Evolutionary conservation across 2,329 filamentous ascomycete species (phyloP).

Genomic region (Sarocladium oryzae): DNA sequence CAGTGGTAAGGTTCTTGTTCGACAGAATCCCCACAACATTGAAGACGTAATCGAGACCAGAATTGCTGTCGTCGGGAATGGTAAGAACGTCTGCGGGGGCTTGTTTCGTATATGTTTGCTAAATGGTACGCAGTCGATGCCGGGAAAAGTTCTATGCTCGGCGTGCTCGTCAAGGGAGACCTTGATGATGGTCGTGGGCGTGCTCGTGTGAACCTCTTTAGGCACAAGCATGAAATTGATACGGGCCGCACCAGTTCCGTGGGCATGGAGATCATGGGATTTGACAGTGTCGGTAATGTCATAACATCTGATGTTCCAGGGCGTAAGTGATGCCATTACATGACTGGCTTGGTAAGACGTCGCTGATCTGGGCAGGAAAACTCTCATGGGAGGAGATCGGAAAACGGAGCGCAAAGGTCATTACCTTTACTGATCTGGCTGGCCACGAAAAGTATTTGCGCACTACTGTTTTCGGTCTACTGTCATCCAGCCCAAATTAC

Average conservation of each 20-base stretch:
- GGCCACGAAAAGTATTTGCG: constrained; percentile 93
- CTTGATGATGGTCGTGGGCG: constrained; percentile 92
- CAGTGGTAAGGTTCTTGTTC: constrained; percentile 80
- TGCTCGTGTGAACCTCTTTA: constrained; percentile 90
- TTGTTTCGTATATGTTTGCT: background rate
- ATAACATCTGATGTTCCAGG: constrained; percentile 77
- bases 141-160: constrained; percentile 92
- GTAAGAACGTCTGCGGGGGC: constrained; percentile 30
- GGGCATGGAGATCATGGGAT: constrained; percentile 98
- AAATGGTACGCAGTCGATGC: constrained; percentile 65
- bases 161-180: constrained; percentile 90
- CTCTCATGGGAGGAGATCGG: constrained; percentile 98
- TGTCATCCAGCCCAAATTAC: constrained; percentile 95
- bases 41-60: constrained; percentile 92
- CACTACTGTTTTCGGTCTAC: constrained; percentile 90
- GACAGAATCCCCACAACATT: constrained; percentile 63
- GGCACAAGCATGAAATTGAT: constrained; percentile 97
- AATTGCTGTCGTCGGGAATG: constrained; percentile 95
- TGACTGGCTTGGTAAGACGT: background rate
- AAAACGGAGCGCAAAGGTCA: constrained; percentile 89
- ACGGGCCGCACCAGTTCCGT: constrained; percentile 93
- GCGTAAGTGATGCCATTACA: constrained; percentile 48
- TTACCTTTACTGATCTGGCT: constrained; percentile 90
- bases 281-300: constrained; percentile 79
- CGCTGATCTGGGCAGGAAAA: constrained; percentile 35